Evolutionary conservation across 2,329 filamentous ascomycete genomes (phyloP), one percentile per base, ranked within the genome.

Genomic region (Fusarium sp.): DNA sequence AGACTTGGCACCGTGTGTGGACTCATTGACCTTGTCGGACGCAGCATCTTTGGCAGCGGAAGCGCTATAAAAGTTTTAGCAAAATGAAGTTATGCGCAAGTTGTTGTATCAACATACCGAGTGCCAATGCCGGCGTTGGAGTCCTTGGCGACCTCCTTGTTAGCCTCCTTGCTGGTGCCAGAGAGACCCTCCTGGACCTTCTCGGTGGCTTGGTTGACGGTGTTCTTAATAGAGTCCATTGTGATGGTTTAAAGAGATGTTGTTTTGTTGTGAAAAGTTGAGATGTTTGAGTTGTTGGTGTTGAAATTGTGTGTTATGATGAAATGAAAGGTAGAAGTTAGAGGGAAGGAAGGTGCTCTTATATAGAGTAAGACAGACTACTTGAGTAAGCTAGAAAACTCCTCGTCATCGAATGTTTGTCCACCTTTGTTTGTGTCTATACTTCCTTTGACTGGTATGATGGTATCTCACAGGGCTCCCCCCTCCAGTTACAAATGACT

Each of bases 141-240:
- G 77, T 88, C 87, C 85, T 91, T 91, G 79, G 89, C 89, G 70
- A 88, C 84, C 71, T 85, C 77, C 87, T 92, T 91, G 87, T 92
- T 91, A 83, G 83, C 83, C 82, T 91, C 88, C 87, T 92, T 91
- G 82, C 84, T 87, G 66, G 86, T 82, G 71, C 85, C 84, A 66
- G 82, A 82, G 68, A 83, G 77, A 65, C 83, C 82, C 78, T 89
- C 82, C 83, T 90, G 84, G 77, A 89, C 80, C 75, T 61, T 61
- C 57, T 58, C 59, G 8, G 59, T 62, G 24, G 59, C 59, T 35
- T 62, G 47, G 86, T 90, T 91, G 82, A 82, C 88, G 76, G 85
- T 86, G 82, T 90, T 87, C 84, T 85, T 84, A 77, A 86, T 67
- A 68, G 83, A 81, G 56, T 86, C 84, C 84, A 86, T 86, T 79